Evolutionary conservation across 2,329 filamentous ascomycete genomes (phyloP).

Genomic region (Fusarium cicatricum): DNA sequence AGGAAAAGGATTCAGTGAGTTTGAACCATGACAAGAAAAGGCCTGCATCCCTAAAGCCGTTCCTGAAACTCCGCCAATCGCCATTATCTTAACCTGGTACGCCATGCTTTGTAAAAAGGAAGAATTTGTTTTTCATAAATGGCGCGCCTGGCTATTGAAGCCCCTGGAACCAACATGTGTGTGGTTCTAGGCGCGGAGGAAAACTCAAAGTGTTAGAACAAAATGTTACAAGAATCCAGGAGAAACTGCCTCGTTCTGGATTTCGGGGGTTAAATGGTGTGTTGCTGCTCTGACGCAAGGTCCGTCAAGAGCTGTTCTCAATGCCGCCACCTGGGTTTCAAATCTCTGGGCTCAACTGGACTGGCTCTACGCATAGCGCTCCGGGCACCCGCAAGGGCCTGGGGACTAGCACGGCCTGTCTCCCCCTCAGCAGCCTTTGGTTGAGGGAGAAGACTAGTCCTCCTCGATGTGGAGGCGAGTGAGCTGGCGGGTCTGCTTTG

Average conservation of each 20-base stretch:
- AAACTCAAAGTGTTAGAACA: constrained; percentile 34
- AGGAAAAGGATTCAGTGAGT: constrained; percentile 17
- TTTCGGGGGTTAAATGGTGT: constrained; percentile 22
- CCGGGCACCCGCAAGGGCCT: constrained; percentile 56
- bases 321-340: constrained; percentile 60
- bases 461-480: constrained; percentile 57
- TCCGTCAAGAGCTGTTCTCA: constrained; percentile 17
- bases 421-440: constrained; percentile 49
- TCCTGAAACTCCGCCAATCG: constrained; percentile 37
- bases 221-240: constrained; percentile 32
- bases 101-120: constrained; percentile 40
- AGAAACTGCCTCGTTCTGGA: constrained; percentile 19
- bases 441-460: constrained; percentile 63
- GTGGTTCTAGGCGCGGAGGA: constrained; percentile 15
- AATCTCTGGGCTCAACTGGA: constrained; percentile 48
- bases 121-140: constrained; percentile 33
- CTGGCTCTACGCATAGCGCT: constrained; percentile 42
- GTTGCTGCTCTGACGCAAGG: constrained; percentile 1
- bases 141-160: constrained; percentile 33
- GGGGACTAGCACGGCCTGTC: constrained; percentile 59
- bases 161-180: constrained; percentile 10
- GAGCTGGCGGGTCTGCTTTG: constrained; percentile 64
- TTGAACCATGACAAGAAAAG: constrained; percentile 8
- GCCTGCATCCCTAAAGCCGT: constrained; percentile 23
- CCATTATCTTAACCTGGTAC: constrained; percentile 36